Conservation (phyloP, 164 flowering plant species). For the Vitis rupestris region DNA sequence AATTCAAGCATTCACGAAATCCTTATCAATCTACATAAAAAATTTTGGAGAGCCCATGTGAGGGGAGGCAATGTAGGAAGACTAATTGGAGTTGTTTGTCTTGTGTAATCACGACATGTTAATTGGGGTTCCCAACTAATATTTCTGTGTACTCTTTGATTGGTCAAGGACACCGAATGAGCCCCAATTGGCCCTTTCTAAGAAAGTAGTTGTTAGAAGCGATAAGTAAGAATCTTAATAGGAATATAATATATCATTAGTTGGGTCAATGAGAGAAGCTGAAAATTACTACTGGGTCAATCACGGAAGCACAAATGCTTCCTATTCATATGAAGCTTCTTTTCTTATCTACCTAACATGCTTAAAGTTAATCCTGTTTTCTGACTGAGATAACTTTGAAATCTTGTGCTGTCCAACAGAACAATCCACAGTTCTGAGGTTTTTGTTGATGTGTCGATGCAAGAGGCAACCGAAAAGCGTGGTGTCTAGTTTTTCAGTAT, state of each 20-base stretch:
- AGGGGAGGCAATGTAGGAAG: constrained; percentile 12
- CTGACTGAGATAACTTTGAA: not conserved
- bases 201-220: constrained; percentile 10
- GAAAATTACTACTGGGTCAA: not conserved
- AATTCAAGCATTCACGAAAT: not conserved
- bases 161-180: not conserved
- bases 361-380: not conserved
- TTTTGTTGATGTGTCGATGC: too few relatives aligned
- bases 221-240: constrained; percentile 6
- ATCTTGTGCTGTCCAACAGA: not conserved
- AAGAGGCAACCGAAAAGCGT: too few relatives aligned
- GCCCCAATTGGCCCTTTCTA: not conserved
- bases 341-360: not conserved
- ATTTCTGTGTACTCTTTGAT: not conserved
- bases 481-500: too few relatives aligned
- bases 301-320: too few relatives aligned
- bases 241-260: not conserved
- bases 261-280: constrained; percentile 4
- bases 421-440: too few relatives aligned
- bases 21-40: not conserved
- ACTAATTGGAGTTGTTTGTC: constrained; percentile 8
- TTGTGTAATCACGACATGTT: constrained; percentile 1
- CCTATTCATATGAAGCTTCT: not conserved
- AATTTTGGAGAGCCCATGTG: constrained; percentile 13
- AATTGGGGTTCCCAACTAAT: not conserved